phyloP scores from a whole-genome alignment of 179 eudicot species.

The Camellia oleifera region DNA sequence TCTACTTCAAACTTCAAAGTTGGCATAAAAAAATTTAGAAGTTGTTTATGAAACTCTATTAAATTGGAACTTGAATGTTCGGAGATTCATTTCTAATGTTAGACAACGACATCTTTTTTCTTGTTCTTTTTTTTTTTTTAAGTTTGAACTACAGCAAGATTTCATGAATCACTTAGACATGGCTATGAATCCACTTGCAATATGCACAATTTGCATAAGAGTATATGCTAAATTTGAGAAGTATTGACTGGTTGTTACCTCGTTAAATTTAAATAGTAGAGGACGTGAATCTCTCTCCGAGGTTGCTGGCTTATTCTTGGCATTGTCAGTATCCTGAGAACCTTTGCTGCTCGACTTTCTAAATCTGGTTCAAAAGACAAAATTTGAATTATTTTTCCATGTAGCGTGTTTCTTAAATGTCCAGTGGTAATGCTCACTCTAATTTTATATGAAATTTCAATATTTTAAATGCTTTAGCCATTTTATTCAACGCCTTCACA shows the following conservation, averaged over 20 bases:
- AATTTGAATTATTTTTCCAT: background rate
- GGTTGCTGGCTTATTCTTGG: slow-evolving; percentile 38
- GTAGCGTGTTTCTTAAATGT: background rate
- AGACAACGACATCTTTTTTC: background rate
- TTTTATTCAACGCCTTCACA: background rate
- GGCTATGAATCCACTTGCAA: background rate
- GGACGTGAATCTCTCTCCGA: slow-evolving; percentile 71
- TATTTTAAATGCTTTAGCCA: background rate
- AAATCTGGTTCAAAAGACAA: slow-evolving; percentile 52
- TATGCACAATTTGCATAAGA: background rate
- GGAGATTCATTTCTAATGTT: background rate
- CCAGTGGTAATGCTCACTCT: background rate
- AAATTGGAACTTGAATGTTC: background rate
- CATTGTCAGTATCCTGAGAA: slow-evolving; percentile 32
- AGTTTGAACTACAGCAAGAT: background rate
- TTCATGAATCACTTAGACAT: background rate
- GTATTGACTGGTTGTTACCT: slow-evolving; percentile 44
- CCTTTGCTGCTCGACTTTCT: slow-evolving; percentile 44
- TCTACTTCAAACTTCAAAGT: too few relatives aligned
- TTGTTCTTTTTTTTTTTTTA: background rate
- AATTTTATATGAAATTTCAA: background rate
- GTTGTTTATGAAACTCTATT: background rate
- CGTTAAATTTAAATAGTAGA: slow-evolving; percentile 82
- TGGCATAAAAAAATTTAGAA: background rate
- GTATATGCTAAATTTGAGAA: background rate